A percentile compares a stretch with the other conserved stretches of the same genome.
These are phyloP conservation scores for Talaromyces ruber DNA, from an alignment of 495 filamentous ascomycete species.

Conservation along the genomic window DNA sequence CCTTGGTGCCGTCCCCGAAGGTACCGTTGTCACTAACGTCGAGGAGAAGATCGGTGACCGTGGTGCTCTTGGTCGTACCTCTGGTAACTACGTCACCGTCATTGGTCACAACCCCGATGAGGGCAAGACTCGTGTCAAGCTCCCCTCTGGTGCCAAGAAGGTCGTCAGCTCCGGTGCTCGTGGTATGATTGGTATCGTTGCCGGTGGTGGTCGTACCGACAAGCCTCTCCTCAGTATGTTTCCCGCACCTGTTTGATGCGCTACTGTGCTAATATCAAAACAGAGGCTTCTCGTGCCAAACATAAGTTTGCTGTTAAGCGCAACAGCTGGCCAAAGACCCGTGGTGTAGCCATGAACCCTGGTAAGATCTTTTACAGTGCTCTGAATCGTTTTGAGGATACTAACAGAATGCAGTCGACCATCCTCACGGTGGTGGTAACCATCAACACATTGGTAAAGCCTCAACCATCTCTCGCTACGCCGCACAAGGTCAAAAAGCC, in stretches of 20 bases:
- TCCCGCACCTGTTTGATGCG: not conserved
- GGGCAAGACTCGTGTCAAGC: constrained; percentile 99
- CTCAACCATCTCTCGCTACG: constrained; percentile 97
- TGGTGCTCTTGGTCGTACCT: constrained; percentile 89
- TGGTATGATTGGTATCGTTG: constrained; percentile 99
- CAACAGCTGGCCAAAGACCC: constrained; percentile 99
- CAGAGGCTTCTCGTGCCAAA: constrained; percentile 95
- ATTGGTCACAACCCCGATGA: constrained; percentile 99
- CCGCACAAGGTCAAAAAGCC: constrained; percentile 97
- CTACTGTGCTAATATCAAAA: constrained; percentile 10
- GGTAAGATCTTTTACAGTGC: constrained; percentile 42
- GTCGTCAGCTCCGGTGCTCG: constrained; percentile 81
- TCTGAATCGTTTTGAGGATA: too few relatives aligned
- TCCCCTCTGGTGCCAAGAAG: constrained; percentile 98
- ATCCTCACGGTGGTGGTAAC: constrained; percentile 96
- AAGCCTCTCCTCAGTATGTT: constrained; percentile 87
- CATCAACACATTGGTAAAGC: constrained; percentile 99
- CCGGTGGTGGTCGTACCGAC: constrained; percentile 97
- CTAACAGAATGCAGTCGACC: not conserved
- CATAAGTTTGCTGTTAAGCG: constrained; percentile 99
- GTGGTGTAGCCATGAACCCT: constrained; percentile 99
- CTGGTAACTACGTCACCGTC: constrained; percentile 98
- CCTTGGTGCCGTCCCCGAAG: constrained; percentile 87
- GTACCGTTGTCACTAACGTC: constrained; percentile 93
- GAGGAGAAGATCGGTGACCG: constrained; percentile 98